Conservation (phyloP, 768 basidiomycete species). For the Panaeolus cyanescens region DNA sequence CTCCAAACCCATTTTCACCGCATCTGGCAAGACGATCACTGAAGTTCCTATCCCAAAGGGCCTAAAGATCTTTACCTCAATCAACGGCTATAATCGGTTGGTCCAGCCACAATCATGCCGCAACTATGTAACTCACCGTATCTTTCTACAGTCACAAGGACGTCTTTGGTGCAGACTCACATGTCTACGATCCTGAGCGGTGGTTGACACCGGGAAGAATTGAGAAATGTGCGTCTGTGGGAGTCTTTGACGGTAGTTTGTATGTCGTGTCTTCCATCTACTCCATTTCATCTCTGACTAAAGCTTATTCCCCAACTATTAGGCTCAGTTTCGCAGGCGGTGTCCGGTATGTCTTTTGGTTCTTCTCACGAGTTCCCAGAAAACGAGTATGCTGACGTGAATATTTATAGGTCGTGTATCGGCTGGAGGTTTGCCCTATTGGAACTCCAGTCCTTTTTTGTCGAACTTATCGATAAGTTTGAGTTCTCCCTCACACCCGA, state of each 20-base stretch:
- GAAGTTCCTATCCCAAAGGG: slow-evolving; percentile 56
- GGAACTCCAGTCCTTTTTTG: slow-evolving; percentile 62
- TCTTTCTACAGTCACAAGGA: slow-evolving; percentile 32
- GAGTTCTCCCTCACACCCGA: slow-evolving; percentile 47
- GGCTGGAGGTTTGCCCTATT: slow-evolving; percentile 44
- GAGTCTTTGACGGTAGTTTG: slow-evolving; percentile 48
- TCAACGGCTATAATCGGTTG: slow-evolving; percentile 57
- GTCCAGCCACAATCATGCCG: not conserved
- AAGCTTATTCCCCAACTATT: not conserved
- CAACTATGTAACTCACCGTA: slow-evolving; percentile 2
- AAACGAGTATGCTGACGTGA: not conserved
- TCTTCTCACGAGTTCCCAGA: not conserved
- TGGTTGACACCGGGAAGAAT: slow-evolving; percentile 45
- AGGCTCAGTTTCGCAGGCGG: slow-evolving; percentile 34
- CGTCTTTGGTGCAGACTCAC: slow-evolving; percentile 49
- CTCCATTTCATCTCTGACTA: not conserved
- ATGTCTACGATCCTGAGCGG: slow-evolving; percentile 48
- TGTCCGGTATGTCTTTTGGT: slow-evolving; percentile 23
- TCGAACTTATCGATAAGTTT: slow-evolving; percentile 54
- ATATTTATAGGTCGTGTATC: slow-evolving; percentile 29
- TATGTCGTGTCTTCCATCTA: slow-evolving; percentile 20
- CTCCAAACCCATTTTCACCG: slow-evolving; percentile 47
- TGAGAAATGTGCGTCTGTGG: slow-evolving; percentile 41
- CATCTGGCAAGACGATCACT: slow-evolving; percentile 42
- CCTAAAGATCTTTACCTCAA: slow-evolving; percentile 47